A percentile compares a stretch with the other conserved stretches of the same genome.
Conservation (phyloP, 441 rosid genomes). For the Populus hybrid region DNA sequence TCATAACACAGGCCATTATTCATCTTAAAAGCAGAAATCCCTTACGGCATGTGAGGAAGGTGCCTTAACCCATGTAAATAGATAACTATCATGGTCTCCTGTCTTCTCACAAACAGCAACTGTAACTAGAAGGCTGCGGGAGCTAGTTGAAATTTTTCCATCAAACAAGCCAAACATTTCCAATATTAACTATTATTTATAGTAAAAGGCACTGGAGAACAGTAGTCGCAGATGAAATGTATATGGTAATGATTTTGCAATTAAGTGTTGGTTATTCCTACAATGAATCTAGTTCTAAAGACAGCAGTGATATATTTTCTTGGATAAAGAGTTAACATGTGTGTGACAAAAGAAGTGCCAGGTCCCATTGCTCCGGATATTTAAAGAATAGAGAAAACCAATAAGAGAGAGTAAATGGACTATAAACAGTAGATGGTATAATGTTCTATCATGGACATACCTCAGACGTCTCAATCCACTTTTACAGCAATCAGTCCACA, state of each 20-base stretch:
- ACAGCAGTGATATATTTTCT: background rate
- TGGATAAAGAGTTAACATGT: background rate
- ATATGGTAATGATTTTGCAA: constrained; percentile 17
- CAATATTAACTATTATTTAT: constrained; percentile 18
- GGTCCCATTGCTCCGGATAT: background rate
- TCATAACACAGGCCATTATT: constrained; percentile 29
- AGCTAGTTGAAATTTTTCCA: constrained; percentile 16
- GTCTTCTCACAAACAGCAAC: constrained; percentile 26
- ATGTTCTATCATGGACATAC: background rate
- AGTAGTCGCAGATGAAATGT: constrained; percentile 17
- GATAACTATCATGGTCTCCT: constrained; percentile 17
- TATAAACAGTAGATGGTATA: background rate
- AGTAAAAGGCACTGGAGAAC: constrained; percentile 18
- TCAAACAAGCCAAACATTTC: constrained; percentile 17
- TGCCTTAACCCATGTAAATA: constrained; percentile 28
- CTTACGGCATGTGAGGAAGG: constrained; percentile 19
- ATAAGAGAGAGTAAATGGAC: background rate
- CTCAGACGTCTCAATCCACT: background rate
- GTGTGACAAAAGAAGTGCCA: background rate
- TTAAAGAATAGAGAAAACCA: background rate
- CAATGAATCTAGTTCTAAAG: constrained; percentile 6
- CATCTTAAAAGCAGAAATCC: constrained; percentile 1
- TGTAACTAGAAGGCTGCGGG: constrained; percentile 24
- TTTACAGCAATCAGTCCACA: background rate
- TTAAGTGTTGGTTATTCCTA: constrained; percentile 1